phyloP scores from a whole-genome alignment of 768 basidiomycete species.

The Chiua virens region DNA sequence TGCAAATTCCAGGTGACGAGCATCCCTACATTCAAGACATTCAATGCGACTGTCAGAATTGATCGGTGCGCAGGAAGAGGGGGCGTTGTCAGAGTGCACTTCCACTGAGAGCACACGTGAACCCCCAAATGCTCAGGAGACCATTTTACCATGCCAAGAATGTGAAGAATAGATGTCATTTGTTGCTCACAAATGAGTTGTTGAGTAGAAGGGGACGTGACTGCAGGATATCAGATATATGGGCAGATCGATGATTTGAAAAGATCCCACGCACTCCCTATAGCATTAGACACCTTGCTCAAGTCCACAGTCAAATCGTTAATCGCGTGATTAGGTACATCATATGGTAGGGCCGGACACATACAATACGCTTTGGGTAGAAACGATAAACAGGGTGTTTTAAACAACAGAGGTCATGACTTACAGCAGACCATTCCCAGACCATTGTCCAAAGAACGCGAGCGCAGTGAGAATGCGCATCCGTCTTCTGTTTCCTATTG shows the following conservation, averaged over 20 bases:
- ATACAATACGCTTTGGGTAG: conserved; percentile 28
- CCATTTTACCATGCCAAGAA: conserved; percentile 41
- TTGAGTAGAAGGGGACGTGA: conserved; percentile 46
- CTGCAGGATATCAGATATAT: conserved; percentile 15
- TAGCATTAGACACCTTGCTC: conserved; percentile 51
- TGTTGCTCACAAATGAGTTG: conserved; percentile 37
- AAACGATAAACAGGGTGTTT: neutral
- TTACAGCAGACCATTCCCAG: conserved; percentile 50
- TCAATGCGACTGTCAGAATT: conserved; percentile 27
- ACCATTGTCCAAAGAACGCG: conserved; percentile 63
- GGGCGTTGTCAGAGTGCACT: conserved; percentile 48
- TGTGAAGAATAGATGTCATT: neutral
- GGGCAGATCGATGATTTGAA: neutral
- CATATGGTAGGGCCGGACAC: neutral
- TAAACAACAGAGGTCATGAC: neutral
- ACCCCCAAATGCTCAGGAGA: conserved; percentile 52
- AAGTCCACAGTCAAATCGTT: conserved; percentile 32
- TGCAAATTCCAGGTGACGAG: conserved; percentile 39
- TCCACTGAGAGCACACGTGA: conserved; percentile 48
- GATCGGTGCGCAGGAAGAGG: conserved; percentile 39
- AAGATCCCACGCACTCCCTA: conserved; percentile 41
- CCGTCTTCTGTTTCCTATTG: conserved; percentile 51
- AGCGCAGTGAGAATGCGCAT: conserved; percentile 58
- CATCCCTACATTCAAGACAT: conserved; percentile 39
- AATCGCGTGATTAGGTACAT: no score